These are phyloP conservation scores for Plasmodium sp. DNA, from an alignment of 169 alveolate genomes.

Conservation along the genomic window DNA sequence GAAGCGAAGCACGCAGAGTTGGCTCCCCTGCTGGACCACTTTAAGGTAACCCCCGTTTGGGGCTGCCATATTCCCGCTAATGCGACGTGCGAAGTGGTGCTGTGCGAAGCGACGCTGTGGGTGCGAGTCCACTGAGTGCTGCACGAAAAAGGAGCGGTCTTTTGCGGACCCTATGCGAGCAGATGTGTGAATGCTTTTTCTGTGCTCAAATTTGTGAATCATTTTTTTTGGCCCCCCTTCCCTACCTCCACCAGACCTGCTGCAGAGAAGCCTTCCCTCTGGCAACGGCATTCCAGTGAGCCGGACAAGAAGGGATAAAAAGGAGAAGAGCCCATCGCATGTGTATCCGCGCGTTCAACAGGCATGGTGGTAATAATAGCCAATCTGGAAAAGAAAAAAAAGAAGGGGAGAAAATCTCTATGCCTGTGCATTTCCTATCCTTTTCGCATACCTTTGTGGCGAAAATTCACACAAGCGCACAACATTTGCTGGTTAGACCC, in stretches of 20 bases:
- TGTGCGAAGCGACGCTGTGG: neutral
- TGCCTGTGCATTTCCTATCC: neutral
- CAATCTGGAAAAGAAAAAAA: neutral
- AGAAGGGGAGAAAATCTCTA: neutral
- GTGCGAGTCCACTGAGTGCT: neutral
- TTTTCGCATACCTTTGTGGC: neutral
- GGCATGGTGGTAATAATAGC: neutral
- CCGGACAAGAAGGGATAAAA: neutral
- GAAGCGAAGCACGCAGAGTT: conserved; percentile 5
- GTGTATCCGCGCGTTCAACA: neutral
- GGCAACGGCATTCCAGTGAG: conserved; percentile 63
- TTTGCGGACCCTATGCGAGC: neutral
- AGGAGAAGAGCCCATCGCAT: neutral
- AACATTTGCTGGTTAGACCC: neutral
- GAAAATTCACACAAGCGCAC: neutral
- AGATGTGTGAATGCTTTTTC: neutral
- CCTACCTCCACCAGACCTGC: neutral
- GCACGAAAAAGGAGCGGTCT: neutral
- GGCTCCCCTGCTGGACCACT: neutral
- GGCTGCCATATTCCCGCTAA: neutral
- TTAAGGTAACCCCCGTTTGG: conserved; percentile 21
- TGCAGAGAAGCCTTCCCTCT: conserved; percentile 33
- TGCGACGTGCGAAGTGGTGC: neutral
- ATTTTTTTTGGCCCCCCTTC: neutral
- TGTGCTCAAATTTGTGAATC: neutral